These are phyloP conservation scores for Pythium aquatile DNA, from an alignment of 352 stramenopile genomes.

Conservation along the genomic window DNA sequence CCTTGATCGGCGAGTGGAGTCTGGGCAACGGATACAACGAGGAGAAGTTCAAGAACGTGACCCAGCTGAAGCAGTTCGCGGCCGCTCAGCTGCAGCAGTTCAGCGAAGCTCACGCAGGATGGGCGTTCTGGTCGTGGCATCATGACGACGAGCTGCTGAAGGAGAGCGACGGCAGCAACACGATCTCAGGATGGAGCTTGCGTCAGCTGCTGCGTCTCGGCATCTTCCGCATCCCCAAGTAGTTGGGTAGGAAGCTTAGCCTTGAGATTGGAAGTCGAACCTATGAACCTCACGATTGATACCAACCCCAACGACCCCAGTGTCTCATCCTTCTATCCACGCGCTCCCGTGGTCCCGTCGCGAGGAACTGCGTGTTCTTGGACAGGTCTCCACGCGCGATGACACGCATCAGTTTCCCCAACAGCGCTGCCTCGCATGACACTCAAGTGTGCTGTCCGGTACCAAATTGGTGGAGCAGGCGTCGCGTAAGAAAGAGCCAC, in stretches of 20 bases:
- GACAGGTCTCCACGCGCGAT: no score
- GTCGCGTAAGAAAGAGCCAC: no score
- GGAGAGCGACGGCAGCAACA: neutral
- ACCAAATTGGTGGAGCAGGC: no score
- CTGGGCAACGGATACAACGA: slow-evolving; percentile 13
- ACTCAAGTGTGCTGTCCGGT: no score
- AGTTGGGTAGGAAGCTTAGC: neutral
- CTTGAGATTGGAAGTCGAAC: no score
- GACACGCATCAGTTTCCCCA: no score
- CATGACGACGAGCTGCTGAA: slow-evolving; percentile 20
- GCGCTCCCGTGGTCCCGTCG: no score
- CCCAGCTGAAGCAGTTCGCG: slow-evolving; percentile 31
- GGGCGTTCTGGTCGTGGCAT: slow-evolving; percentile 52
- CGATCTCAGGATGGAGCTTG: neutral
- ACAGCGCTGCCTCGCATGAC: no score
- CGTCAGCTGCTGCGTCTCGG: slow-evolving; percentile 1
- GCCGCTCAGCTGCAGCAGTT: slow-evolving; percentile 31
- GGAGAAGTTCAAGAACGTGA: slow-evolving; percentile 24
- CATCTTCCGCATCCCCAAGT: neutral
- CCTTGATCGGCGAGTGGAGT: slow-evolving; percentile 57
- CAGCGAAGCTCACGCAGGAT: slow-evolving; percentile 27
- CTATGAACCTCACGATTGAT: no score
- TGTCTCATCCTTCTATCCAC: no score
- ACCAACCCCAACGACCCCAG: no score
- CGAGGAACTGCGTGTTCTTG: no score